A percentile compares a stretch with the other conserved stretches of the same genome.
Conservation (phyloP, 1,139 yeast genomes). For the Blastobotrys buckinghamii region DNA sequence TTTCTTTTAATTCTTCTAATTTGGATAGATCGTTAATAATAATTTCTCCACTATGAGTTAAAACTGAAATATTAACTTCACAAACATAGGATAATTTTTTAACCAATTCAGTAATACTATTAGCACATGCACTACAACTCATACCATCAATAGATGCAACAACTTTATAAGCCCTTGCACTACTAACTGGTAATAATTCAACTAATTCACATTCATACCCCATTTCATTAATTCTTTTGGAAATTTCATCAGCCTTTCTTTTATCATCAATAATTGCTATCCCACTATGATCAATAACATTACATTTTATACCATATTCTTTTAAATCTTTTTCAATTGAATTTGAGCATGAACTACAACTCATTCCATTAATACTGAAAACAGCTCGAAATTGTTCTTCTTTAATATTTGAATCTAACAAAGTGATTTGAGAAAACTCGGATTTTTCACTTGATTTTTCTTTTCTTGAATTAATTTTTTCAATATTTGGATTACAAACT, state of each 20-base stretch:
- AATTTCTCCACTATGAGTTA: conserved; percentile 58
- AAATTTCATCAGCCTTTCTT: conserved; percentile 46
- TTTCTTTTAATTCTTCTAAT: conserved; percentile 3
- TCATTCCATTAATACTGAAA: conserved; percentile 57
- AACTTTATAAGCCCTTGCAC: conserved; percentile 37
- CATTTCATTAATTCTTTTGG: conserved; percentile 43
- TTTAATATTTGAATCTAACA: neutral
- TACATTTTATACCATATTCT: conserved; percentile 33
- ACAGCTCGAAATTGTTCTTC: conserved; percentile 42
- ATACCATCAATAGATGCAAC: conserved; percentile 66
- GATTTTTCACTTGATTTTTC: neutral
- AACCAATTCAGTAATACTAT: conserved; percentile 48
- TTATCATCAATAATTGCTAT: conserved; percentile 38
- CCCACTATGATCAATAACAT: conserved; percentile 32
- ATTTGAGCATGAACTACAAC: conserved; percentile 55
- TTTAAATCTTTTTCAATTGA: conserved; percentile 40
- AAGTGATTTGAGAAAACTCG: conserved; percentile 13
- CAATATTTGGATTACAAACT: conserved; percentile 11
- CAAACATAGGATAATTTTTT: conserved; percentile 48
- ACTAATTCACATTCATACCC: conserved; percentile 55
- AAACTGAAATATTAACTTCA: conserved; percentile 49
- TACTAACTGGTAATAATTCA: conserved; percentile 54
- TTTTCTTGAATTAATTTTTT: neutral
- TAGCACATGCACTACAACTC: conserved; percentile 68
- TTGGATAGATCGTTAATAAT: conserved; percentile 35